These are phyloP conservation scores for Heliamphora pulchella DNA, from an alignment of 179 eudicot genomes.

Conservation along the genomic window DNA sequence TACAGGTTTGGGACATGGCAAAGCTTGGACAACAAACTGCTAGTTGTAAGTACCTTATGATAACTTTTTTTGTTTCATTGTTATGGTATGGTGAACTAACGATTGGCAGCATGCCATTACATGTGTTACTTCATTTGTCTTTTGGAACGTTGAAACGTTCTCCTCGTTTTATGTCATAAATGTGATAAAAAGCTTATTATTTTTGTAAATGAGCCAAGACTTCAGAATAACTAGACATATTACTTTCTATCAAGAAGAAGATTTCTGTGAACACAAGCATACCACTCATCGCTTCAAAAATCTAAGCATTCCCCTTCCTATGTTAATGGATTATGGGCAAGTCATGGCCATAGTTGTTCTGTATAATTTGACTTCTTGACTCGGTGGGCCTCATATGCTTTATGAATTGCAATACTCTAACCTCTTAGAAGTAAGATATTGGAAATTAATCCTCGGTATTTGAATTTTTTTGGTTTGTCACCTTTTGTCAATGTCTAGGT, in stretches of 20 bases:
- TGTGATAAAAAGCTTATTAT: not conserved
- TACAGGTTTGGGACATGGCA: slow-evolving; percentile 98
- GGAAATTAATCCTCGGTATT: too few species aligned
- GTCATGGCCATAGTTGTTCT: not conserved
- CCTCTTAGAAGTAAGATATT: too few species aligned
- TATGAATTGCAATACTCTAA: too few species aligned
- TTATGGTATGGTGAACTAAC: slow-evolving; percentile 6
- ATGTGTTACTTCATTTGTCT: not conserved
- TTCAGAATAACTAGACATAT: not conserved
- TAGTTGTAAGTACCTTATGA: slow-evolving; percentile 46
- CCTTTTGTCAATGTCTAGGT: too few species aligned
- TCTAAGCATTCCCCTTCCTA: not conserved
- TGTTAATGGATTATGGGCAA: not conserved
- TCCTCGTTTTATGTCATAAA: not conserved
- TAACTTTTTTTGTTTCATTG: not conserved
- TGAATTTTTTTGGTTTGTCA: too few species aligned
- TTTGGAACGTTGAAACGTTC: not conserved
- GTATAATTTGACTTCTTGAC: not conserved
- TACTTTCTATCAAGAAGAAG: not conserved
- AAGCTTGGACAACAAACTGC: slow-evolving; percentile 66
- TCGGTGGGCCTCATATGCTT: not conserved
- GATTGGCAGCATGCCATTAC: slow-evolving; percentile 1
- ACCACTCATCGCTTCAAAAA: not conserved
- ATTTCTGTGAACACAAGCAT: not conserved
- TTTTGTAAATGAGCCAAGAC: not conserved